phyloP scores from a whole-genome alignment of 2,329 filamentous ascomycete species.

The Colletotrichum spinosum region DNA sequence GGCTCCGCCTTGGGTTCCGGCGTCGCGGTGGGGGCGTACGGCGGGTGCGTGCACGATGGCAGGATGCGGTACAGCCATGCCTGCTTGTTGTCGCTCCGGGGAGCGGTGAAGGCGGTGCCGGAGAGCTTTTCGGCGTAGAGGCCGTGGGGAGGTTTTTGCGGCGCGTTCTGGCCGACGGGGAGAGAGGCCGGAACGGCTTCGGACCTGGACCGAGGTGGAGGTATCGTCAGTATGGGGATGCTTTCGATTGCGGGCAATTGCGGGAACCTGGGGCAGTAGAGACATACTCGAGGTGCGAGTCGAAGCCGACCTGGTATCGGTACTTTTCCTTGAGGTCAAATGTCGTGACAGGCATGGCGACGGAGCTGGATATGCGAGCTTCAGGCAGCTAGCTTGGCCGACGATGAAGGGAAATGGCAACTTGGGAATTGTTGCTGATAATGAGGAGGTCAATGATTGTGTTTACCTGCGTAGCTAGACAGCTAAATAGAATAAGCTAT shows the following conservation, averaged over 20 bases:
- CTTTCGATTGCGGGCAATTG: not conserved
- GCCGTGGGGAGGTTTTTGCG: slow-evolving; percentile 81
- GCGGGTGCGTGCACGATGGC: slow-evolving; percentile 71
- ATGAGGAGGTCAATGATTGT: not conserved
- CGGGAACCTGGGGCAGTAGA: not conserved
- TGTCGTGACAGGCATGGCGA: slow-evolving; percentile 61
- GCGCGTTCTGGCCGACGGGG: slow-evolving; percentile 82
- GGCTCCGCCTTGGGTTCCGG: slow-evolving; percentile 36
- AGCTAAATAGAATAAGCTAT: no score
- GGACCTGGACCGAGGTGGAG: slow-evolving; percentile 60
- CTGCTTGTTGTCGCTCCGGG: slow-evolving; percentile 76
- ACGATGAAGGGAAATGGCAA: not conserved
- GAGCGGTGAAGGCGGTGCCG: slow-evolving; percentile 78
- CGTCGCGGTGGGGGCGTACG: slow-evolving; percentile 60
- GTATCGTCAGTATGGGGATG: not conserved
- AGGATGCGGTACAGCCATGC: slow-evolving; percentile 79
- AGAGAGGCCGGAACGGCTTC: slow-evolving; percentile 82
- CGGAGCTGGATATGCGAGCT: not conserved
- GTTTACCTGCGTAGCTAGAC: not conserved
- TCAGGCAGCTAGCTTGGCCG: not conserved
- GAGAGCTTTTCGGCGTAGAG: slow-evolving; percentile 87
- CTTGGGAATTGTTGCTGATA: not conserved
- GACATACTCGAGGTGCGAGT: slow-evolving; percentile 79
- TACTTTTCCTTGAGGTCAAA: slow-evolving; percentile 69
- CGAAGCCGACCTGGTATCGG: slow-evolving; percentile 83